Evolutionary conservation across 495 filamentous ascomycete genomes (phyloP), one percentile per base, ranked within the genome.

Genomic region (Mytilinidion resinicola): DNA sequence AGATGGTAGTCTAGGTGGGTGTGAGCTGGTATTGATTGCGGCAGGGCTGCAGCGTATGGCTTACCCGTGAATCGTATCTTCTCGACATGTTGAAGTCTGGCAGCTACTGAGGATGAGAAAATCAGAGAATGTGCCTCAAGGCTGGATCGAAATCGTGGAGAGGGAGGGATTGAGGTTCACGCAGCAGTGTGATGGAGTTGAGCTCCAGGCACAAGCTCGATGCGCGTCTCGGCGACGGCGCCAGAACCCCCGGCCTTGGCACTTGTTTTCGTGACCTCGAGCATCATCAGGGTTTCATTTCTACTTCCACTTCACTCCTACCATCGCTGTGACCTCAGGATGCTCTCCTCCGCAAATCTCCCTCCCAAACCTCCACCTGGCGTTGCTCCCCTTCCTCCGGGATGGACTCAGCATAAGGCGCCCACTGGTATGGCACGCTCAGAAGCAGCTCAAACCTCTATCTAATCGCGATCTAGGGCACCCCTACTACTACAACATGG

Each of bases 51-150:
- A 61, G 52, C 46, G 56, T 62, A 64, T 54, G 51, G 63, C 84
- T 70, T 78, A 96, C 91, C 76, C 91, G 82, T 68, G 92, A 96
- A 86, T 97, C 93, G 77, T 98, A 98, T 79, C 92, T 85, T 79
- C 93, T 86, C 69, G 93, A 96, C 93, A 98, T 98, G 70, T 69
- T 80, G 69, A 44, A 30, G 8, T 21, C 21, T 38, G 33, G n/a
- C 25, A 6, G 21, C 38, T 43, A 43, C 50, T 12, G 25, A 9
- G n/a, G 9, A 17, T 46, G 20, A 8, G 57, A 21, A 37, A 37
- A 9, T 9, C n/a, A 20, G 15, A 46, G 9, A 43, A 3, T 30
- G 54, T 43, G 51, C 39, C 11, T 4, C 12, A 41, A 25, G 43
- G 44, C n/a, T 19, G 15, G 21, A 35, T 9, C 20, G 47, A 47